Percentiles rank a stretch among this genome's conserved stretches.
Conservation (phyloP, 345 rosid genomes). For the Viola odorata region DNA sequence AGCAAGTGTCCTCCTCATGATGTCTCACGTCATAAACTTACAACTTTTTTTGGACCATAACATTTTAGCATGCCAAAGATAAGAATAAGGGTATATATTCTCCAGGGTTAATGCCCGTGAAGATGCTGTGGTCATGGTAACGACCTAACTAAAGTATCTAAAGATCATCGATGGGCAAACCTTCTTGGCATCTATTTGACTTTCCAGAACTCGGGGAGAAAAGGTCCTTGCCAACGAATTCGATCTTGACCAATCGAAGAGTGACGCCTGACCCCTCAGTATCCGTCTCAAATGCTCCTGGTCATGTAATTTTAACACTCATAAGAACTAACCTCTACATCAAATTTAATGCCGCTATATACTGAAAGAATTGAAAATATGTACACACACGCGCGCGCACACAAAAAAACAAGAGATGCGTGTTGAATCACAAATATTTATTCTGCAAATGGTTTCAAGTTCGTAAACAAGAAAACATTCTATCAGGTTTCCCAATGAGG, state of each 20-base stretch:
- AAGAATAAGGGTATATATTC: background rate
- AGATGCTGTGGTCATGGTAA: no score
- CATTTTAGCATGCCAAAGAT: no score
- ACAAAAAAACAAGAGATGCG: no score
- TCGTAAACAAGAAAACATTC: background rate
- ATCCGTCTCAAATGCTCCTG: slow-evolving; percentile 93
- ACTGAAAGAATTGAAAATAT: background rate
- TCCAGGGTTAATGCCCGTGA: background rate
- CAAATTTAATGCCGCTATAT: background rate
- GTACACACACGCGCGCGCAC: no score
- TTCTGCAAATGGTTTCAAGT: background rate
- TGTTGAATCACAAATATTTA: no score
- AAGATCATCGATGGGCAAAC: slow-evolving; percentile 24
- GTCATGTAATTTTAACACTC: slow-evolving; percentile 16
- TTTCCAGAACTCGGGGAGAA: slow-evolving; percentile 95
- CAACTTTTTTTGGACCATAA: no score
- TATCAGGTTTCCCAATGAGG: background rate
- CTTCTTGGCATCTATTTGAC: slow-evolving; percentile 97
- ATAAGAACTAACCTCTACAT: background rate
- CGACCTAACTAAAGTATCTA: no score
- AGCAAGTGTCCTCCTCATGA: no score
- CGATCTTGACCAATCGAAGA: slow-evolving; percentile 97
- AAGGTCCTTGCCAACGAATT: slow-evolving; percentile 87
- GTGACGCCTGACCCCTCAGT: slow-evolving; percentile 92
- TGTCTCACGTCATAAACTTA: no score